Conservation (phyloP, 306 rosid genomes). For the Gynostemma pentaphyllum region DNA sequence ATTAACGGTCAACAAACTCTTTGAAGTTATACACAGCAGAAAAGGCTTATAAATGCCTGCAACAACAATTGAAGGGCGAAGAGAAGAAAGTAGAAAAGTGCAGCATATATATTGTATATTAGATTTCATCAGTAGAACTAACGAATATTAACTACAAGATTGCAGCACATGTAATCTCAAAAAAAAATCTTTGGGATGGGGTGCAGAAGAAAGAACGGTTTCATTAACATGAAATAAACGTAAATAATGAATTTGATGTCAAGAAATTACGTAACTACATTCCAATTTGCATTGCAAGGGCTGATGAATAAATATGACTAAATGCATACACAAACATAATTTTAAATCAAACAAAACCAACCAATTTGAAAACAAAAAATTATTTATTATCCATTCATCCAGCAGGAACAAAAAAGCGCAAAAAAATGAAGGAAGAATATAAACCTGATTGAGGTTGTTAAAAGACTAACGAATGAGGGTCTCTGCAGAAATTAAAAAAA, state of each 20-base stretch:
- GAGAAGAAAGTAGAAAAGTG: neutral
- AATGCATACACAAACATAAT: neutral
- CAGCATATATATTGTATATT: too few species aligned
- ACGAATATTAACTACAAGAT: too few species aligned
- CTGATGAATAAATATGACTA: neutral
- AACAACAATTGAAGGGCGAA: neutral
- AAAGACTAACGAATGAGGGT: conserved; percentile 23
- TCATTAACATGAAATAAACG: neutral
- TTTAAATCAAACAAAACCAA: neutral
- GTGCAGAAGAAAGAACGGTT: too few species aligned
- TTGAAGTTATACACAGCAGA: neutral
- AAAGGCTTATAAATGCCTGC: neutral
- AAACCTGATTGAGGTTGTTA: conserved; percentile 73
- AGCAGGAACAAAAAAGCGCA: neutral
- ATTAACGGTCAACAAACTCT: conserved; percentile 6
- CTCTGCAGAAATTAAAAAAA: conserved; percentile 32
- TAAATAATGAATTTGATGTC: neutral
- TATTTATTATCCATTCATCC: neutral
- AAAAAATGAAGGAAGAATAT: conserved; percentile 8
- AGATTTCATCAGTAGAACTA: too few species aligned
- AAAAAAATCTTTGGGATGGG: too few species aligned
- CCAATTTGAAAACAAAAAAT: neutral
- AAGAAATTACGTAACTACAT: neutral
- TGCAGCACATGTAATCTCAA: too few species aligned
- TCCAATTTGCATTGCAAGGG: neutral